These are phyloP conservation scores for Pseudozyma sp. DNA, from an alignment of 1,284 basidiomycete genomes.

Conservation along the genomic window DNA sequence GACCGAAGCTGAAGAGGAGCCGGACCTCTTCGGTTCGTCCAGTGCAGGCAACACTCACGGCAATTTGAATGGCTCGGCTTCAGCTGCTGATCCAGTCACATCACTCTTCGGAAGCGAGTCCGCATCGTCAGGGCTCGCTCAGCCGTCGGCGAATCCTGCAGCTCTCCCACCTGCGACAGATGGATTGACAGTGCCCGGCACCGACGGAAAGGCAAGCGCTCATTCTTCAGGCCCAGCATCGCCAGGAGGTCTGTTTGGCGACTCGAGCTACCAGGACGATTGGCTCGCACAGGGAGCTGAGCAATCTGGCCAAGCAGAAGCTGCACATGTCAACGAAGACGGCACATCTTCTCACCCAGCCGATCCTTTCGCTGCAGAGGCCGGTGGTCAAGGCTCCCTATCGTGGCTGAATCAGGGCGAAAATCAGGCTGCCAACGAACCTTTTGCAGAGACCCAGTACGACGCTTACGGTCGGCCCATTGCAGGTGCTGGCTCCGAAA, in stretches of 20 bases:
- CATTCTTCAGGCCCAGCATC: slow-evolving; percentile 34
- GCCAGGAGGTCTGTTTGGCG: slow-evolving; percentile 40
- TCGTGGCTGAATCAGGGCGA: slow-evolving; percentile 30
- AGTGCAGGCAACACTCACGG: background rate
- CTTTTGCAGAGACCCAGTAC: slow-evolving; percentile 21
- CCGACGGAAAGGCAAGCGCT: slow-evolving; percentile 10
- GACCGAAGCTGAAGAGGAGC: slow-evolving; percentile 28
- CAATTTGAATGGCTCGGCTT: background rate
- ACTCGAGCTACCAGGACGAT: slow-evolving; percentile 46
- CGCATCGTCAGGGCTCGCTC: slow-evolving; percentile 3
- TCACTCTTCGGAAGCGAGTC: slow-evolving; percentile 24
- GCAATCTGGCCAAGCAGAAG: background rate
- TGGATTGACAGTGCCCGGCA: slow-evolving; percentile 16
- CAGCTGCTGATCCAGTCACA: slow-evolving; percentile 16
- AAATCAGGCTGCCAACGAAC: background rate
- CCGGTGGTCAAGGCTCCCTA: slow-evolving; percentile 37
- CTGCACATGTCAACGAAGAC: slow-evolving; percentile 4
- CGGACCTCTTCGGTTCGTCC: slow-evolving; percentile 32
- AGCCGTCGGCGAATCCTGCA: background rate
- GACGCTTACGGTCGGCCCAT: slow-evolving; percentile 40
- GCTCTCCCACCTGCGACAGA: background rate
- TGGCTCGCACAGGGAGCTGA: slow-evolving; percentile 34
- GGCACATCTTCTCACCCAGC: background rate
- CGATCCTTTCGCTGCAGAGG: slow-evolving; percentile 28
- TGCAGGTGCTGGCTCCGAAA: slow-evolving; percentile 6